Conservation (phyloP, 2,329 filamentous ascomycete genomes). For the Colletotrichum higginsianum region DNA sequence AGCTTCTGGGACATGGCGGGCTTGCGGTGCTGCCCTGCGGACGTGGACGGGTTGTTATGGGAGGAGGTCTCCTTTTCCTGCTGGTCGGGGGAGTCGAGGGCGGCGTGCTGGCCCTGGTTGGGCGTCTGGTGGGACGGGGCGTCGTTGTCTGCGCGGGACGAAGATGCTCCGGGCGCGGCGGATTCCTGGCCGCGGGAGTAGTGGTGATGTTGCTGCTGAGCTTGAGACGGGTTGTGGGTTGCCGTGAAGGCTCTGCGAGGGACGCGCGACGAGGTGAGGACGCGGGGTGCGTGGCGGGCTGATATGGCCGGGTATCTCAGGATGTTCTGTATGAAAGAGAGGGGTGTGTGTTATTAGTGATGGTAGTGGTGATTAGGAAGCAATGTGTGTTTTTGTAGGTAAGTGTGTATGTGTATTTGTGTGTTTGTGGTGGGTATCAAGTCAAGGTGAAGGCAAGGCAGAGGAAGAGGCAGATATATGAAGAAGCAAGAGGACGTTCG, state of each 20-base stretch:
- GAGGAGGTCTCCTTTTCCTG: neutral
- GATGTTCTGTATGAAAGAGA: slow-evolving; percentile 10
- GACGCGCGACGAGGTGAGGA: slow-evolving; percentile 3
- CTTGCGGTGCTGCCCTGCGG: slow-evolving; percentile 12
- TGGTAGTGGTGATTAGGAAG: no score
- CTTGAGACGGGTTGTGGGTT: slow-evolving; percentile 30
- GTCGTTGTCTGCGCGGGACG: slow-evolving; percentile 17
- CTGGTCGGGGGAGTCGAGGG: slow-evolving; percentile 37
- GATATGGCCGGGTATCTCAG: slow-evolving; percentile 25
- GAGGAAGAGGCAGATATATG: neutral
- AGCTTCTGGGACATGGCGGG: slow-evolving; percentile 73
- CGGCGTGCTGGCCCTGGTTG: slow-evolving; percentile 25
- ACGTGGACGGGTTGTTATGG: slow-evolving; percentile 1
- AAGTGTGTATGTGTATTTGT: no score
- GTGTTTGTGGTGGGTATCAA: neutral
- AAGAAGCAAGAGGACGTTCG: no score
- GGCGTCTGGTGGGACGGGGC: slow-evolving; percentile 29
- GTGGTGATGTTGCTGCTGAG: neutral
- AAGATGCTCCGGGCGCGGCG: neutral
- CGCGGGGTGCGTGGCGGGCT: slow-evolving; percentile 17
- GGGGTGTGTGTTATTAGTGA: neutral
- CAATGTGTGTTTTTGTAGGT: no score
- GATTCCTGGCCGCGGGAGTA: slow-evolving; percentile 27
- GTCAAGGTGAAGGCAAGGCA: neutral
- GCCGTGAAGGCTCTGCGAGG: slow-evolving; percentile 36